Evolutionary conservation across 2,329 filamentous ascomycete genomes (phyloP).

Genomic region (Cucurbitaria berberidis): DNA sequence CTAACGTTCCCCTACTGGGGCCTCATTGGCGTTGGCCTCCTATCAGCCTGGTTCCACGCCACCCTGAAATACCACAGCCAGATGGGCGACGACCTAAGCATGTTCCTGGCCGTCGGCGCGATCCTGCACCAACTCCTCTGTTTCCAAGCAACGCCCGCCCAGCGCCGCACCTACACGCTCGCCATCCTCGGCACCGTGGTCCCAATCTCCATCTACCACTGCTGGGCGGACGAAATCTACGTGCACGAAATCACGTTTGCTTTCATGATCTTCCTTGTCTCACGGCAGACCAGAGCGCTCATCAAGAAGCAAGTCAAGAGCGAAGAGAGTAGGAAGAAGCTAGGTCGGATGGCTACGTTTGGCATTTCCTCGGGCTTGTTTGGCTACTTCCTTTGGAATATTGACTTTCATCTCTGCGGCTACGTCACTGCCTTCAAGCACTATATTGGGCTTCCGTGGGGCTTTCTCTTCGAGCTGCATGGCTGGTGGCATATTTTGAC

Average conservation of each 20-base stretch:
- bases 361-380: slow-evolving; percentile 54
- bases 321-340: slow-evolving; percentile 24
- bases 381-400: slow-evolving; percentile 62
- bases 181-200: slow-evolving; percentile 39
- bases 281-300: slow-evolving; percentile 32
- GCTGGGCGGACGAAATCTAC: slow-evolving; percentile 49
- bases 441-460: slow-evolving; percentile 60
- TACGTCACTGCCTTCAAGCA: slow-evolving; percentile 55
- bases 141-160: slow-evolving; percentile 38
- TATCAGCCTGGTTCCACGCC: slow-evolving; percentile 52
- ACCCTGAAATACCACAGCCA: slow-evolving; percentile 56
- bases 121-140: slow-evolving; percentile 60
- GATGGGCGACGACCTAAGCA: slow-evolving; percentile 64
- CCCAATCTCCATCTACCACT: slow-evolving; percentile 45
- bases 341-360: slow-evolving; percentile 35
- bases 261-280: slow-evolving; percentile 50
- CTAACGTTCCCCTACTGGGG: slow-evolving; percentile 51
- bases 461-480: slow-evolving; percentile 64
- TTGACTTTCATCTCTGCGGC: slow-evolving; percentile 62
- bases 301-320: slow-evolving; percentile 36
- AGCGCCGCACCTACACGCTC: slow-evolving; percentile 33
- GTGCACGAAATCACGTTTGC: slow-evolving; percentile 50
- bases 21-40: slow-evolving; percentile 52
- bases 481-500: slow-evolving; percentile 71
- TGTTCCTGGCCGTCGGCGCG: slow-evolving; percentile 61